Evolutionary conservation across 768 basidiomycete genomes (phyloP).

Genomic region (Podaxis sp.): DNA sequence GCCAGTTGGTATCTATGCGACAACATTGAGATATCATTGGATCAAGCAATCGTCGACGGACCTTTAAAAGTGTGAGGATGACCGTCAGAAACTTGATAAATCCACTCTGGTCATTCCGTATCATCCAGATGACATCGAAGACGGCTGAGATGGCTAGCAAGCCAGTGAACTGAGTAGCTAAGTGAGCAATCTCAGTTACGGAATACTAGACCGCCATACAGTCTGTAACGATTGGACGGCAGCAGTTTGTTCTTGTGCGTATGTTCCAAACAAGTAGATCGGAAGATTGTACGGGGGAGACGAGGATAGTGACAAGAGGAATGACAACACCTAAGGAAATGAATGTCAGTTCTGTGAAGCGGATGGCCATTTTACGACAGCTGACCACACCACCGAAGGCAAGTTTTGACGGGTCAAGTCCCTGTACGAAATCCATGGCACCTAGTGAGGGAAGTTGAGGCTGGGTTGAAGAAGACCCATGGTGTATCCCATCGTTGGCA

Average conservation of each 20-base stretch:
- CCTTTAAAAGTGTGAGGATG: slow-evolving; percentile 57
- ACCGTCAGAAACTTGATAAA: slow-evolving; percentile 53
- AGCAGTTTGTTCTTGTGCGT: slow-evolving; percentile 68
- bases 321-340: slow-evolving; percentile 50
- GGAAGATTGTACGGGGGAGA: slow-evolving; percentile 75
- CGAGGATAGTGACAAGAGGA: slow-evolving; percentile 48
- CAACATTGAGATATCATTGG: neutral
- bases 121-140: slow-evolving; percentile 72
- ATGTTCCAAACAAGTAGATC: slow-evolving; percentile 74
- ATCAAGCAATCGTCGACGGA: slow-evolving; percentile 13
- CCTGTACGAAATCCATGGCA: slow-evolving; percentile 63
- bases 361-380: neutral
- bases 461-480: neutral
- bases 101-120: slow-evolving; percentile 47
- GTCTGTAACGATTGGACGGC: slow-evolving; percentile 58
- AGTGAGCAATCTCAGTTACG: slow-evolving; percentile 3
- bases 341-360: neutral
- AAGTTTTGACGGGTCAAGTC: slow-evolving; percentile 69
- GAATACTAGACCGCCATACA: slow-evolving; percentile 32
- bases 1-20: slow-evolving; percentile 53
- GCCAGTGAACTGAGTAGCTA: slow-evolving; percentile 50
- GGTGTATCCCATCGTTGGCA: neutral
- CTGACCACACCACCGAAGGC: slow-evolving; percentile 60
- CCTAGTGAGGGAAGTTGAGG: slow-evolving; percentile 6
- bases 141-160: slow-evolving; percentile 57